Evolutionary conservation across 139 green algal genomes (phyloP).

Genomic region (Micractinium conductrix): DNA sequence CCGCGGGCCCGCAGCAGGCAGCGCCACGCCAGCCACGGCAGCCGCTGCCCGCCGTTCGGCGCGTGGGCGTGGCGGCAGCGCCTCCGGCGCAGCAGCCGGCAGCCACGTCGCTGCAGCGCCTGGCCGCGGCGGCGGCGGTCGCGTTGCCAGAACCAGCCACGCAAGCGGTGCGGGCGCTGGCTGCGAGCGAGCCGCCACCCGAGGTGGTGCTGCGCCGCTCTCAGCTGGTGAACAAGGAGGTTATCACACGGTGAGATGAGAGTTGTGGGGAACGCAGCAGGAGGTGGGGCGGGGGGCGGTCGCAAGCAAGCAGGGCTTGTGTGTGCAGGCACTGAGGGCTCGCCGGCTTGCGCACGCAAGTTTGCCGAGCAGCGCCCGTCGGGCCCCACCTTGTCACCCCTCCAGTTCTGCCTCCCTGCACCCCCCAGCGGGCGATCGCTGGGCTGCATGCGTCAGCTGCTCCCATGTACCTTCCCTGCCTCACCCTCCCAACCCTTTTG

Average conservation of each 20-base stretch:
- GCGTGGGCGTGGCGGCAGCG: background rate
- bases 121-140: background rate
- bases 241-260: conserved; percentile 39
- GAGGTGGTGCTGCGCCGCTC: conserved; percentile 26
- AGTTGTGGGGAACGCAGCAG: background rate
- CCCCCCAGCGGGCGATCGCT: conserved; percentile 61
- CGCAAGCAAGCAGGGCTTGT: no score
- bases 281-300: background rate
- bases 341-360: background rate
- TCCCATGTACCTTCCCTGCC: background rate
- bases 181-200: background rate
- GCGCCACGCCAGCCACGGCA: background rate
- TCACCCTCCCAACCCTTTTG: background rate
- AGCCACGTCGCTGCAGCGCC: background rate
- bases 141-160: background rate
- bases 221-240: conserved; percentile 42
- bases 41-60: background rate
- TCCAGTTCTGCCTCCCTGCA: background rate
- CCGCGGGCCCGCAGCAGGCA: background rate
- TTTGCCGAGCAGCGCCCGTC: background rate
- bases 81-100: background rate
- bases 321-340: background rate
- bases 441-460: conserved; percentile 59
- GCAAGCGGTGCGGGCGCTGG: background rate
- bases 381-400: background rate